Percentiles rank a stretch among this genome's conserved stretches.
phyloP scores from a whole-genome alignment of 306 rosid genomes.

The Acacia confusa region DNA sequence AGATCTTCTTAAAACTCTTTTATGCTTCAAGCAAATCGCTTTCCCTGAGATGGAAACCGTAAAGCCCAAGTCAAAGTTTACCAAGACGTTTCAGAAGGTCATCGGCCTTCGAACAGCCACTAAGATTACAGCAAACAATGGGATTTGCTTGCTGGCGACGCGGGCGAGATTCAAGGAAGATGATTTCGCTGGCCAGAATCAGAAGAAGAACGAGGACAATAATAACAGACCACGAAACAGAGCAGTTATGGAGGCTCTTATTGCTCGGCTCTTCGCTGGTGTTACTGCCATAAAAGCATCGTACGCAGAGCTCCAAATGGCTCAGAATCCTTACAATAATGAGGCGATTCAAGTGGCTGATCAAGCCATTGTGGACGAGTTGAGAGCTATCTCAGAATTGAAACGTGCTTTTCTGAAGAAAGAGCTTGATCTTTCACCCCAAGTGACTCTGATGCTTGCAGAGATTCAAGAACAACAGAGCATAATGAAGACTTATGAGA shows the following conservation, averaged over 20 bases:
- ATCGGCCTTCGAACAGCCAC: slow-evolving; percentile 64
- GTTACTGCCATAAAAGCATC: slow-evolving; percentile 87
- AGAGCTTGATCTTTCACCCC: slow-evolving; percentile 90
- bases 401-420: slow-evolving; percentile 65
- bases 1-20: slow-evolving; percentile 9
- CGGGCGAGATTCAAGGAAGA: slow-evolving; percentile 52
- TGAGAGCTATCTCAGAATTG: slow-evolving; percentile 70
- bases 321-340: slow-evolving; percentile 82
- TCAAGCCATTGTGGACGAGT: slow-evolving; percentile 78
- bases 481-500: slow-evolving; percentile 82
- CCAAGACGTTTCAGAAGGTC: slow-evolving; percentile 67
- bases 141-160: slow-evolving; percentile 69
- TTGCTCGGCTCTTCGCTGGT: slow-evolving; percentile 84
- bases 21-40: slow-evolving; percentile 35
- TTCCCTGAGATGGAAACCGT: slow-evolving; percentile 60
- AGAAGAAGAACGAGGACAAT: slow-evolving; percentile 16
- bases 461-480: slow-evolving; percentile 97
- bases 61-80: slow-evolving; percentile 61
- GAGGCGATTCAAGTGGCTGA: slow-evolving; percentile 79
- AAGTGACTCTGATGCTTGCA: slow-evolving; percentile 80
- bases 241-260: slow-evolving; percentile 82
- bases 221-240: slow-evolving; percentile 41
- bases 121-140: slow-evolving; percentile 69
- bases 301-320: slow-evolving; percentile 95
- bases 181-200: slow-evolving; percentile 24